Percentiles rank a stretch among this genome's conserved stretches.
Conservation (phyloP, 2,329 filamentous ascomycete genomes). For the Beauveria sp. region DNA sequence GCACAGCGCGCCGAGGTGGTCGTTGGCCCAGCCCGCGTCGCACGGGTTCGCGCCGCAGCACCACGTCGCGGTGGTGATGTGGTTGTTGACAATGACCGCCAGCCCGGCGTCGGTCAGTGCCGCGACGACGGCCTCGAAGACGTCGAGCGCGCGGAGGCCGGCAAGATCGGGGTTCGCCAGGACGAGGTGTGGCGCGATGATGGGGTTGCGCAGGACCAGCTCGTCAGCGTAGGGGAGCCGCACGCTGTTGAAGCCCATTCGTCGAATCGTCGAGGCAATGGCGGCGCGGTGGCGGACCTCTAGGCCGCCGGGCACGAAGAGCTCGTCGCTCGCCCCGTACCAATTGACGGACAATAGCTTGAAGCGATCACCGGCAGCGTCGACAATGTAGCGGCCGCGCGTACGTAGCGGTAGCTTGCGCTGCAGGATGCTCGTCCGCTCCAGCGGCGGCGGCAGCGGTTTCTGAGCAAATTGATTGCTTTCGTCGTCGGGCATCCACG, state of each 20-base stretch:
- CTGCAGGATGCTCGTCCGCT: slow-evolving; percentile 33
- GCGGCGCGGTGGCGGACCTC: slow-evolving; percentile 53
- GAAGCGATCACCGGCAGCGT: slow-evolving; percentile 47
- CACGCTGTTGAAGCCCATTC: slow-evolving; percentile 63
- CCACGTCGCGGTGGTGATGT: slow-evolving; percentile 62
- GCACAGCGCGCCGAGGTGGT: slow-evolving; percentile 53
- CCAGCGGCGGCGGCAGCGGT: slow-evolving; percentile 37
- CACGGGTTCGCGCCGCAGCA: slow-evolving; percentile 62
- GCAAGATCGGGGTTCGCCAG: slow-evolving; percentile 53
- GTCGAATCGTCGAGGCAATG: slow-evolving; percentile 52
- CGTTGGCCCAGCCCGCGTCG: slow-evolving; percentile 60
- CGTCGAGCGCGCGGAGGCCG: slow-evolving; percentile 49
- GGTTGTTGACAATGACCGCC: slow-evolving; percentile 61
- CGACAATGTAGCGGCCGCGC: slow-evolving; percentile 52
- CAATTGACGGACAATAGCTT: slow-evolving; percentile 61
- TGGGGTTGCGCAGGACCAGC: slow-evolving; percentile 53
- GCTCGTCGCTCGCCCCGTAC: slow-evolving; percentile 63
- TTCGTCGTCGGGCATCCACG: slow-evolving; percentile 43
- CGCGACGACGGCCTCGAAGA: slow-evolving; percentile 51
- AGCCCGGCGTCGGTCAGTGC: slow-evolving; percentile 54
- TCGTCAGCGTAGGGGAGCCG: slow-evolving; percentile 63
- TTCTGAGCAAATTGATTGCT: slow-evolving; percentile 39
- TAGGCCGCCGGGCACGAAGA: slow-evolving; percentile 56
- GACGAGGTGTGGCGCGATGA: slow-evolving; percentile 40
- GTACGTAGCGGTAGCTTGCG: slow-evolving; percentile 53